phyloP scores from a whole-genome alignment of 805 yeast genomes.

The Metschnikowia peoriensis region DNA sequence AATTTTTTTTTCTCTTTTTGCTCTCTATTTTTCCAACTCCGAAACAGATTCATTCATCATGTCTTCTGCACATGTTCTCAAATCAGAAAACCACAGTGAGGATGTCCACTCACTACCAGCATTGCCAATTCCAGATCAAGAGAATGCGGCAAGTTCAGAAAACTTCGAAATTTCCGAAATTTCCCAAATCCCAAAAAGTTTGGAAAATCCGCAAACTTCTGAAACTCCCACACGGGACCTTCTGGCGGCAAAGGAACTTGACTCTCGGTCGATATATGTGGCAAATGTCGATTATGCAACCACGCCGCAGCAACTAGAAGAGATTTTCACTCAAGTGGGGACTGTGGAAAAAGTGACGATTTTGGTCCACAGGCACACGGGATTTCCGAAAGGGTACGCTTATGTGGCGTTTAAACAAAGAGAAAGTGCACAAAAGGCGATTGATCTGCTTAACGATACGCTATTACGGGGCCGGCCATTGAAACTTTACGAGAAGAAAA shows the following conservation, averaged over 20 bases:
- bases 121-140: not conserved
- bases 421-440: slow-evolving; percentile 46
- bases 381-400: slow-evolving; percentile 58
- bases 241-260: slow-evolving; percentile 32
- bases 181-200: not conserved
- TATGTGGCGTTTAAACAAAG: slow-evolving; percentile 53
- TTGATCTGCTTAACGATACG: slow-evolving; percentile 40
- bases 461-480: slow-evolving; percentile 47
- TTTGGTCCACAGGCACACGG: slow-evolving; percentile 44
- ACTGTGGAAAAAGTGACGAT: slow-evolving; percentile 52
- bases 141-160: not conserved
- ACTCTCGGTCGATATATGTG: slow-evolving; percentile 53
- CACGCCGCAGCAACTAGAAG: slow-evolving; percentile 52
- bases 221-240: not conserved
- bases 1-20: too few species aligned
- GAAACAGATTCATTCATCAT: not conserved
- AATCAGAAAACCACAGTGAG: not conserved
- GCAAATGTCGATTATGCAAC: slow-evolving; percentile 49
- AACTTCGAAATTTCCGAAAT: not conserved
- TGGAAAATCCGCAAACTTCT: not conserved
- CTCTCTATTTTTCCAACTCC: too few species aligned
- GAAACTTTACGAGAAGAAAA: slow-evolving; percentile 50
- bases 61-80: not conserved
- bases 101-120: not conserved
- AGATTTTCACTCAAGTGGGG: slow-evolving; percentile 45